Base-by-base conservation (phyloP, 2,329 filamentous ascomycete genomes). In the Ophiostoma quercus region DNA sequence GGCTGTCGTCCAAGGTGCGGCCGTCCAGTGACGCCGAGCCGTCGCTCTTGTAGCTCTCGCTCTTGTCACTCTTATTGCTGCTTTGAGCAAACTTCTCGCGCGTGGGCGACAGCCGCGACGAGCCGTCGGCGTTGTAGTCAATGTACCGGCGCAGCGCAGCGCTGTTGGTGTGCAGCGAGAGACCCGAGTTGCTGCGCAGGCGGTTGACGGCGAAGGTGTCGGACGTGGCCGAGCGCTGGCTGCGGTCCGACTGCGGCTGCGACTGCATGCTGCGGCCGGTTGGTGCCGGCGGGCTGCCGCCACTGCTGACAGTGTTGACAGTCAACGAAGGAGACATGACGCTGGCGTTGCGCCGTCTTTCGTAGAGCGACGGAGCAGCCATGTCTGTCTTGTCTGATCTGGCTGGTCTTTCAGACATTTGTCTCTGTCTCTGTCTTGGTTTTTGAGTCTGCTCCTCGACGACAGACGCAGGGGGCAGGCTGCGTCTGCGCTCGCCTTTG, bases 101-200 rank as follows among this genome's bases (percentile, higher is more conserved):
- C 66, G 68, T 41, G 39, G 72, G 74, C 16, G 73, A 73, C 5
- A 73, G 75, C 16, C 77, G 76, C 3, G 77, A 74, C 0, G 79
- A 78, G 0, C 81, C 79, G 72, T 81, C 79, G 19, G 78, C 74
- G 69, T 79, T 79, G 76, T 83, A 83, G 72, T 83, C 78, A 9
- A 79, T 82, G 73, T 83, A 83, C 63, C 81, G 81, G n/a, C 80
- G 79, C 54, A 83, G 75, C 8, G 79, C 78, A 1, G 79, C 77
- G 66, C 80, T 79, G 71, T 82, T 83, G 0, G 80, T 81, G 72
- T 83, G 81, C 41, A 82, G 74, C 3, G 79, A 77, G n/a, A 83
- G 74, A 2, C 82, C 82, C 2, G 82, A 83, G 69, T 82, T 82
- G 74, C 81, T 83, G 67, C 81, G 79, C 54, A 83, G 75, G 54